A percentile compares a stretch with the other conserved stretches of the same genome.
phyloP scores from a whole-genome alignment of 129 eudicot genomes.

The Mikania micrantha region DNA sequence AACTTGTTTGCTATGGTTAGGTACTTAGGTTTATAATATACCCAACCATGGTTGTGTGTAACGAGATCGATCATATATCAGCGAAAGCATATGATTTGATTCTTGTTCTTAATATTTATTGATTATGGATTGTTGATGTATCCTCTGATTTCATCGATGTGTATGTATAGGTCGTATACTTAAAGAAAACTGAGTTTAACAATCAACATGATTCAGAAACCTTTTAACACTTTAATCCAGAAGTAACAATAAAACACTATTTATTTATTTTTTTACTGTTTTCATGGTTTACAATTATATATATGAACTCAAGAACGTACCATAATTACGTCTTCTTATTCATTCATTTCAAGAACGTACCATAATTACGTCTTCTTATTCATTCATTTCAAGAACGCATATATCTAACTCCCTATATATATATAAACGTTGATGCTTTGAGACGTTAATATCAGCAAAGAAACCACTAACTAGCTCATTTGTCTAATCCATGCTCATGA shows the following conservation, averaged over 20 bases:
- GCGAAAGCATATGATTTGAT: too few relatives aligned
- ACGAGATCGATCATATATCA: too few relatives aligned
- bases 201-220: not conserved
- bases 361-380: constrained; percentile 8
- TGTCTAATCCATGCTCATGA: constrained; percentile 28
- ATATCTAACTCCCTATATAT: too few relatives aligned
- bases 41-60: too few relatives aligned
- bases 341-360: not conserved
- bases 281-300: not conserved
- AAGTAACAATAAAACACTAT: not conserved
- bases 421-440: constrained; percentile 8
- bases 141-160: too few relatives aligned
- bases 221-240: constrained; percentile 17
- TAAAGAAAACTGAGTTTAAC: constrained; percentile 14
- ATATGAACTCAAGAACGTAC: constrained; percentile 3
- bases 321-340: constrained; percentile 8
- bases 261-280: not conserved
- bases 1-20: too few relatives aligned
- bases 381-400: not conserved
- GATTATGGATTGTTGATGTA: too few relatives aligned
- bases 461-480: constrained; percentile 21
- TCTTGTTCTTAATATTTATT: too few relatives aligned
- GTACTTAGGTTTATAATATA: too few relatives aligned
- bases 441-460: constrained; percentile 11
- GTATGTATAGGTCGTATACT: too few relatives aligned